phyloP scores from a whole-genome alignment of 1,284 basidiomycete genomes.

The Afroboletus lepidellus region DNA sequence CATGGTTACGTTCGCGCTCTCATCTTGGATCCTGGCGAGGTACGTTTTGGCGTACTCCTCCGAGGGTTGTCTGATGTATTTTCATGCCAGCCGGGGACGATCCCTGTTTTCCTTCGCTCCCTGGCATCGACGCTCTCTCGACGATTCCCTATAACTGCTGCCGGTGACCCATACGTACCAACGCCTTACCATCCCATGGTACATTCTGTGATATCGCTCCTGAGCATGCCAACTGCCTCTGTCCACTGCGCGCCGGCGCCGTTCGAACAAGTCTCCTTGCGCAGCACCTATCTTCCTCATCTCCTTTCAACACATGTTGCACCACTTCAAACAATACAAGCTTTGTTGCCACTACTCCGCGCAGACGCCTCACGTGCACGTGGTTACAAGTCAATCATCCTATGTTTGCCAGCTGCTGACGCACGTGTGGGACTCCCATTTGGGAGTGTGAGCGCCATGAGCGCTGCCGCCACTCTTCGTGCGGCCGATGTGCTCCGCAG shows the following conservation, averaged over 20 bases:
- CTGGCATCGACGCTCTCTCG: constrained; percentile 76
- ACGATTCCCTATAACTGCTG: constrained; percentile 70
- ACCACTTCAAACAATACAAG: constrained; percentile 72
- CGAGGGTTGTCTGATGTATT: constrained; percentile 5
- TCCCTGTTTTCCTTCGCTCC: constrained; percentile 74
- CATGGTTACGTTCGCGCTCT: constrained; percentile 77
- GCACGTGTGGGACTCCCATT: constrained; percentile 70
- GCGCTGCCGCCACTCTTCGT: constrained; percentile 65
- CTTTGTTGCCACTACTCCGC: constrained; percentile 71
- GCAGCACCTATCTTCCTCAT: constrained; percentile 61
- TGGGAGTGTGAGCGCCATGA: constrained; percentile 61
- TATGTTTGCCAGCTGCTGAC: constrained; percentile 69
- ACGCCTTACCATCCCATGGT: constrained; percentile 63
- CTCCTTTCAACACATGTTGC: constrained; percentile 70
- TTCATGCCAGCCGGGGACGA: constrained; percentile 55
- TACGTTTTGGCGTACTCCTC: constrained; percentile 23
- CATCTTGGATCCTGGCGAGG: constrained; percentile 74
- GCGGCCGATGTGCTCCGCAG: constrained; percentile 69
- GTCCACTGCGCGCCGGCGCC: constrained; percentile 50
- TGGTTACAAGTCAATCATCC: constrained; percentile 60
- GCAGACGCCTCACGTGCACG: constrained; percentile 51
- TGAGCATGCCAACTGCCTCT: constrained; percentile 48
- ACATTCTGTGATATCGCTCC: constrained; percentile 68
- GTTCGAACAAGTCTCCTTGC: constrained; percentile 68
- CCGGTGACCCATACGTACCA: constrained; percentile 75